Conservation (phyloP, 345 rosid species). For the Turnera subulata region DNA sequence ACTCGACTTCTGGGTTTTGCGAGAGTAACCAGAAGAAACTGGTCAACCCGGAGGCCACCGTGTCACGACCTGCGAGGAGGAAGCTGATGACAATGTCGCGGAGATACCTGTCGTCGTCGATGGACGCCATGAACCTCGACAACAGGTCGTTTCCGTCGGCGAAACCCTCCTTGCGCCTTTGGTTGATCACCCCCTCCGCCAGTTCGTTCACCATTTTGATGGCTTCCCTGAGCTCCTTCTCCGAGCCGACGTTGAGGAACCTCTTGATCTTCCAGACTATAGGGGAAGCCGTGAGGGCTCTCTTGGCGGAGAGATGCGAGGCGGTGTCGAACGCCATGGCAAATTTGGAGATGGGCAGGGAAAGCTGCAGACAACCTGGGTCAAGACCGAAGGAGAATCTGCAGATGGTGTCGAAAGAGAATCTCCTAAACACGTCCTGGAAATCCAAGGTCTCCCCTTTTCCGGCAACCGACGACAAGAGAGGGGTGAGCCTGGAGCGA, state of each 20-base stretch:
- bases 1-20: constrained; percentile 41
- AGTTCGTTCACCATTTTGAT: constrained; percentile 40
- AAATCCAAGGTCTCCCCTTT: constrained; percentile 29
- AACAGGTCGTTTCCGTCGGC: constrained; percentile 39
- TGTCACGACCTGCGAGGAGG: constrained; percentile 74
- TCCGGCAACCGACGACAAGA: constrained; percentile 4
- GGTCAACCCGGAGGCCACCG: constrained; percentile 62
- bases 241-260: constrained; percentile 50
- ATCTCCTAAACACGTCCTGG: constrained; percentile 61
- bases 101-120: constrained; percentile 19
- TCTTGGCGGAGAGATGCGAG: constrained; percentile 43
- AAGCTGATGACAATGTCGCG: constrained; percentile 66
- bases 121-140: constrained; percentile 60
- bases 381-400: constrained; percentile 64
- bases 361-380: constrained; percentile 46
- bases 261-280: constrained; percentile 54
- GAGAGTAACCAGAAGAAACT: constrained; percentile 59
- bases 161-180: constrained; percentile 23
- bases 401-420: constrained; percentile 62
- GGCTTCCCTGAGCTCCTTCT: constrained; percentile 50
- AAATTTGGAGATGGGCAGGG: constrained; percentile 44
- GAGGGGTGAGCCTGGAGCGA: background rate
- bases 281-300: constrained; percentile 41
- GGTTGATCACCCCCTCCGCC: constrained; percentile 1
- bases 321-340: constrained; percentile 60